Evolutionary conservation across 2,329 filamentous ascomycete genomes (phyloP), one percentile per base, ranked within the genome.

Genomic region (Pestalotiopsis sp.): DNA sequence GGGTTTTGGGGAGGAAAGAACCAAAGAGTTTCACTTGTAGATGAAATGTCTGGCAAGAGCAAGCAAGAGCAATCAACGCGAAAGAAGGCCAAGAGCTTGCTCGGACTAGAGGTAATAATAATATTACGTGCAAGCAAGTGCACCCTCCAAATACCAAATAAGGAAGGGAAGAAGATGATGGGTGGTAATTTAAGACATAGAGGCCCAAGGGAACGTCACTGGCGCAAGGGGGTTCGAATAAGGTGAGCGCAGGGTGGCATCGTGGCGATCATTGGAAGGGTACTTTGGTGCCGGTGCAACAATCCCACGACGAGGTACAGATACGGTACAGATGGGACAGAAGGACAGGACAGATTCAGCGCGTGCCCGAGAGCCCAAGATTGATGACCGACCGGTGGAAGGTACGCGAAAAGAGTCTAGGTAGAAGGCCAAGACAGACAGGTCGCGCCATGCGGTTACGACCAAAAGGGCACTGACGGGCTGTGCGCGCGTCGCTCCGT

Each of bases 401-500:
- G 45, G 20, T 52, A 52, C n/a, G 20, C 45, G 45, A 52, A 52
- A 20, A 2, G 17, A n/a, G n/a, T 52, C 31, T 36, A 36, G 31
- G 31, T 36, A 36, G n/a, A 20, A 20, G 20, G 45, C 45, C 45
- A 20, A 38, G 23, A 31, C 14, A 36, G 25, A 59, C 59, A 36
- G 31, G 59, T 41, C 36, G 59, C 59, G 25, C 27, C 17, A 64
- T 27, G 39, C 13, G 27, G 38, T 64, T 45, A 23, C 36, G 38
- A 20, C 39, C 12, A n/a, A 39, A 20, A n/a, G 31, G 31, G n/a
- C 38, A 25, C 25, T 45, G 38, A 31, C 45, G 27, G 62, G 38
- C 36, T 49, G 31, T 62, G 41, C 25, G 64, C 68, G 68, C 68
- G 65, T 69, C 68, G 68, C 68, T 64, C 68, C 68, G 68, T 65